Base-by-base conservation (phyloP, 139 green algal species). In the Chlamydomonas schloesseri region DNA sequence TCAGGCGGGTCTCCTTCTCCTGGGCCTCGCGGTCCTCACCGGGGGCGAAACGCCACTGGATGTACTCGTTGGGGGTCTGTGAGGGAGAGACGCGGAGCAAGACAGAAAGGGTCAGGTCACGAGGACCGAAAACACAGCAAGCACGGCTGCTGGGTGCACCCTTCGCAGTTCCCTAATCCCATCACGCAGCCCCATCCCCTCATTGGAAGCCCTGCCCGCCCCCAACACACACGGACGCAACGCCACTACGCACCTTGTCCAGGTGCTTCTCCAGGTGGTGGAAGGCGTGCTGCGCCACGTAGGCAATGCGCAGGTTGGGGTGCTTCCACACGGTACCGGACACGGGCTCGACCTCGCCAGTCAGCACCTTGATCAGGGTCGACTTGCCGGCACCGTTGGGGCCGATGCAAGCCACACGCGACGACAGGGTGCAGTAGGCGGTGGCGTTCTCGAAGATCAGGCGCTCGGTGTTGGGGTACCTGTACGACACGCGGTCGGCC, bases 241-340 rank as follows among this genome's bases (percentile, higher is more conserved):
- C 42, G 42, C 42, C 42, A 50, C 60, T 23, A 9, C 69, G 1
- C 34, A 83, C 76, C 76, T 97, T 97, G 84, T 98, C 94, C 82
- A 98, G 89, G 89, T 98, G 95, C 94, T 97, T 89, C 94, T 99
- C 97, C 28, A 99, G 93, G 91, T 98, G 96, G 93, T 98, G 96
- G 93, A 99, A 98, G 5, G 96, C 96, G 77, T 88, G 91, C 89
- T 93, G 87, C 26, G 97, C 97, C 26, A 99, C 96, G 87, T 99
- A 99, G 53, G 97, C 97, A 62, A 98, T 96, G 72, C 97, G 95
- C 92, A 98, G 90, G 93, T 98, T 98, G 84, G 96, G 96, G 92
- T 99, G 97, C 91, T 95, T 94, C 95, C 95, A 98, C 29, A 97
- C 93, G 9, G 88, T 95, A 77, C 96, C 96, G 53, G 88, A 78